Base-by-base conservation (phyloP, 768 basidiomycete genomes). In the Cystobasidium tubakii region DNA sequence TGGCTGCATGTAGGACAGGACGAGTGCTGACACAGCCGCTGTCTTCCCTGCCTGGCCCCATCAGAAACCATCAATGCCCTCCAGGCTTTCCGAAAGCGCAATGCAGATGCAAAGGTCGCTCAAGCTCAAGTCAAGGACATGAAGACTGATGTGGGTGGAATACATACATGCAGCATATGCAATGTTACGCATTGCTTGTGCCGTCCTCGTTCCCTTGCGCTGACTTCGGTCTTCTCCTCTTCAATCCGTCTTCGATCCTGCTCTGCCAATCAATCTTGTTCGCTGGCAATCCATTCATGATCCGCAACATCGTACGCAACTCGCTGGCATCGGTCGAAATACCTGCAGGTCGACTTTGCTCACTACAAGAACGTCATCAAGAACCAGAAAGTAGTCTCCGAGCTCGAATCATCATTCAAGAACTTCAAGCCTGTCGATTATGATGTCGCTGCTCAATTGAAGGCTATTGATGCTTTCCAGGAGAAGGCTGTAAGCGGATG, bases 401-500 rank as follows among this genome's bases (percentile, higher is more conserved):
- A 96, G 82, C 90, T 90, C 13, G 94, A 98, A 85, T 94, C 92
- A 83, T 82, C 89, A 66, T 81, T 96, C 78, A 88, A 85, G 75
- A 87, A 87, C 39, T 98, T 96, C 86, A 96, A 95, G 84, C 91
- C 96, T 42, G 88, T 92, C 66, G 89, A 91, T 1, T 97, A 97
- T 83, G 95, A 99, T 80, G 90, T 93, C 73, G 83, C 82, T 78
- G 85, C 90, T 67, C 91, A 94, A 82, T 81, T 96, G 83, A 95
- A 92, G 83, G 92, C 91, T 55, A 96, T 99, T 79, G 92, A 95
- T 81, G 88, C 91, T 63, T 99, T 99, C 82, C 91, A 98, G 86
- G 85, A 87, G 75, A 96, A 94, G 84, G 96, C 96, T 75, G 95
- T 97, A 77, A 78, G 39, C 15, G 89, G n/a, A n/a, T 85, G 1